Evolutionary conservation across 352 stramenopile genomes (phyloP), one percentile per base, ranked within the genome.

Genomic region (Phytophthora tentaculata): DNA sequence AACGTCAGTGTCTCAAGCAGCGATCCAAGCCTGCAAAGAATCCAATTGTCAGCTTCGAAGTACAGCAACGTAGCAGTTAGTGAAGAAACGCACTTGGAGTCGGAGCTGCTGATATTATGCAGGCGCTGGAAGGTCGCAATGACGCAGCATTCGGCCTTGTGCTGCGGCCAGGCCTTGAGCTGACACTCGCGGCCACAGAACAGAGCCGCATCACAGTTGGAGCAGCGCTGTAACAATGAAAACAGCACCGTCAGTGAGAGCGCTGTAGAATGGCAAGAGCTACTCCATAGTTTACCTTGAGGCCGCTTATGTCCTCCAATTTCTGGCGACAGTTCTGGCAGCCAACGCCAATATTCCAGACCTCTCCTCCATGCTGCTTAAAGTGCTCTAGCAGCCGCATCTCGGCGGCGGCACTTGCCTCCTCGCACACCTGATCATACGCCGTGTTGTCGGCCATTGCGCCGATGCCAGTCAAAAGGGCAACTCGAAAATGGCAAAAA

Each of bases 361-460:
- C 85, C 44, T 91, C 85, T 32, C 83, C 85, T 16, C 85, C 85
- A 43, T 84, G 73, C n/a, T 86, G 60, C 73, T 90, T 86, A 51
- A 91, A 91, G 71, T 94, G 83, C 45, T 91, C 83, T 50, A 92
- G 73, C 54, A 94, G 61, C 22, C 85, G 83, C 64, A 62, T 80
- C 69, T 92, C 83, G 2, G 85, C 85, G 3, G 79, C 85, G 51
- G 73, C 79, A n/a, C 70, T 83, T 29, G 80, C 83, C 47, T 89
- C 79, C 35, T 79, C 72, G 64, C 85, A 92, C 26, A 89, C 32
- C 35, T 88, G 76, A 45, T 94, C 83, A 64, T 94, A 94, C 58
- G 51, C 82, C 77, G 79, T 80, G 55, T 82, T 72, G 67, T 67
- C 56, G n/a, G 51, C 7, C 69, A 76, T 74, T 5, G 26, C 51